Evolutionary conservation across 176 grass and related monocot species (phyloP), one percentile per base, ranked within the genome.

Genomic region (Cenchrus fungigraminus): DNA sequence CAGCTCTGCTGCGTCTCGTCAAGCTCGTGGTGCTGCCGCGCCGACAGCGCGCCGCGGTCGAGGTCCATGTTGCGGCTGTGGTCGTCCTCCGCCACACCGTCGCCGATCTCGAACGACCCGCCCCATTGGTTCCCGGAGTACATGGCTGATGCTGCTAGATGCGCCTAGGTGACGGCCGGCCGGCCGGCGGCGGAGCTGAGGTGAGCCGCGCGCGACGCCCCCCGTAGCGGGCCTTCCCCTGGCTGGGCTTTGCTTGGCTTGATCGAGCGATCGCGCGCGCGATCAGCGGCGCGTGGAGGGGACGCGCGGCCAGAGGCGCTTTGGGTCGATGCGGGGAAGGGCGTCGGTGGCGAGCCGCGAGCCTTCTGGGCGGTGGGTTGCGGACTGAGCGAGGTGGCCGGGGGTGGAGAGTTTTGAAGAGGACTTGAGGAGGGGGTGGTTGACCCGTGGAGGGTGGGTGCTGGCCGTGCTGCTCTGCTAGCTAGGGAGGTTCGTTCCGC

Each of bases 1-100:
- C 91, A 99, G 87, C 97, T 95, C 86, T 95, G 91, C 88, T 99
- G 97, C 84, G 91, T 99, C 85, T 99, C 97, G 84, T 95, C 93
- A 70, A 99, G 84, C 86, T 90, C 86, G 69, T 89, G 90, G 82
- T 89, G 80, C 83, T 89, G 90, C 88, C 78, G 82, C 25, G 37
- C 37, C 17, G 94, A 94, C 25, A 94, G 85, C 47, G 97, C 84
- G 16, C 88, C 88, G 28, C 87, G 87, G 80, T 98, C 96, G 13
- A 89, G 25, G 68, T 92, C 93, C 93, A 95, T 93, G 89, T 92
- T 95, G 37, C 83, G 91, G 87, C 93, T 92, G 59, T 95, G 96
- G 85, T 95, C 89, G 37, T 95, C 93, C 55, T 90, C 96, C 57
- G 93, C 86, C 54, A 71, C 79, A 0, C 71, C 82, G 29, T 92